A percentile compares a stretch with the other conserved stretches of the same genome.
phyloP scores from a whole-genome alignment of 148 eudicot species.

The Rhododendron kiyosumense region DNA sequence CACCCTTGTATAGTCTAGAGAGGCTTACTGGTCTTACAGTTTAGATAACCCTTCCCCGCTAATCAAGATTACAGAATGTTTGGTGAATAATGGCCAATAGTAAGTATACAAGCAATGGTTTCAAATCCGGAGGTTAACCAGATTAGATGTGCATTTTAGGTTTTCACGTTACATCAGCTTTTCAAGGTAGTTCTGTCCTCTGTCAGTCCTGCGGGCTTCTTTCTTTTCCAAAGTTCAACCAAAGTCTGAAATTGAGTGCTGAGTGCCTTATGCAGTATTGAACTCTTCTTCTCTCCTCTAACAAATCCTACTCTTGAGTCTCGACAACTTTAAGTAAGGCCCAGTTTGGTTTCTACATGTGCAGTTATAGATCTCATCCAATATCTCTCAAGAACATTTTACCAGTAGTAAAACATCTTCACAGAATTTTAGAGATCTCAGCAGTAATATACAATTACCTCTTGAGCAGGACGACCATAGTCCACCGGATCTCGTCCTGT shows the following conservation, averaged over 20 bases:
- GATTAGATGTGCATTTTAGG: background rate
- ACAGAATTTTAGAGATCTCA: background rate
- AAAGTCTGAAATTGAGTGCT: background rate
- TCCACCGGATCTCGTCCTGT: constrained; percentile 79
- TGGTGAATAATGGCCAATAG: background rate
- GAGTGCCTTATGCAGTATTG: background rate
- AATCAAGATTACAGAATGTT: background rate
- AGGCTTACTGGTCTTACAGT: background rate
- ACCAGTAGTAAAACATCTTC: background rate
- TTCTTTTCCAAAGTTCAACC: background rate
- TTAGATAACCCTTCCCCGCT: background rate
- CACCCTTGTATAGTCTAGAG: background rate
- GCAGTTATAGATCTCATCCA: background rate
- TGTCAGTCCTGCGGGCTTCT: background rate
- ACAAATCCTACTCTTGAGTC: background rate
- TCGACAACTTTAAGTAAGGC: background rate
- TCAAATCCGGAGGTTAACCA: background rate
- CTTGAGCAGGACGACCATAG: constrained; percentile 60
- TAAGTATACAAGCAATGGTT: background rate
- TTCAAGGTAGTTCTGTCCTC: background rate
- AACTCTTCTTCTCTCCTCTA: background rate
- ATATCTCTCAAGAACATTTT: background rate
- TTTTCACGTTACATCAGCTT: background rate
- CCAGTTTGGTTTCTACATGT: background rate
- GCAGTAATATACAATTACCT: constrained; percentile 27